Evolutionary conservation across 371 early-diverging fungal species (phyloP).

Genomic region (Rhizopus sp.): DNA sequence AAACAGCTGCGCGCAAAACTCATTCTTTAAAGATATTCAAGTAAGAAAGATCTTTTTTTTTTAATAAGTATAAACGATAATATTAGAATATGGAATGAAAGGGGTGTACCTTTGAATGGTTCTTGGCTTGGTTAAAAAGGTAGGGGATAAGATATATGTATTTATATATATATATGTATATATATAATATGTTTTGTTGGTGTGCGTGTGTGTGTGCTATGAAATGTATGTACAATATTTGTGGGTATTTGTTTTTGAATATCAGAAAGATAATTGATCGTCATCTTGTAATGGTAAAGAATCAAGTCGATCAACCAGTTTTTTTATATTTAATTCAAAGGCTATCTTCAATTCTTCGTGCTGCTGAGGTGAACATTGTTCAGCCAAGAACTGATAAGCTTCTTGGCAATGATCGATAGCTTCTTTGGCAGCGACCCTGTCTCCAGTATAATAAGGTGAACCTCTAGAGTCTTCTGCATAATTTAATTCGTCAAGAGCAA

Average conservation of each 20-base stretch:
- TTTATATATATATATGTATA: neutral
- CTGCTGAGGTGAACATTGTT: neutral
- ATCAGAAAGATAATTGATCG: conserved; percentile 19
- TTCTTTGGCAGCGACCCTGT: conserved; percentile 38
- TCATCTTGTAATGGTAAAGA: conserved; percentile 17
- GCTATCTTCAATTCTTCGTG: conserved; percentile 19
- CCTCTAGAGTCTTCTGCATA: conserved; percentile 45
- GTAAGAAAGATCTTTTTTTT: too few species aligned
- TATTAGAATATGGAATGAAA: too few species aligned
- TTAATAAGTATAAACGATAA: too few species aligned
- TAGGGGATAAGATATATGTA: too few species aligned
- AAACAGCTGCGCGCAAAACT: too few species aligned
- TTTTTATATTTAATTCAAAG: conserved; percentile 19
- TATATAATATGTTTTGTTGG: neutral
- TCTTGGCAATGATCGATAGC: conserved; percentile 34
- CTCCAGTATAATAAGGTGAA: conserved; percentile 42
- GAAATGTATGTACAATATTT: neutral
- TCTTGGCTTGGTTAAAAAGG: too few species aligned
- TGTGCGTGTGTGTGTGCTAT: too few species aligned
- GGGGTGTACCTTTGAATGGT: too few species aligned
- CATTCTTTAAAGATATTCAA: too few species aligned
- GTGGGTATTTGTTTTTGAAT: neutral
- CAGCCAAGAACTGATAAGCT: conserved; percentile 10
- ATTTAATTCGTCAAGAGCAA: conserved; percentile 32
- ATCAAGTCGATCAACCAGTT: conserved; percentile 24